Evolutionary conservation across 345 rosid genomes (phyloP).

Genomic region (Dovyalis caffra): DNA sequence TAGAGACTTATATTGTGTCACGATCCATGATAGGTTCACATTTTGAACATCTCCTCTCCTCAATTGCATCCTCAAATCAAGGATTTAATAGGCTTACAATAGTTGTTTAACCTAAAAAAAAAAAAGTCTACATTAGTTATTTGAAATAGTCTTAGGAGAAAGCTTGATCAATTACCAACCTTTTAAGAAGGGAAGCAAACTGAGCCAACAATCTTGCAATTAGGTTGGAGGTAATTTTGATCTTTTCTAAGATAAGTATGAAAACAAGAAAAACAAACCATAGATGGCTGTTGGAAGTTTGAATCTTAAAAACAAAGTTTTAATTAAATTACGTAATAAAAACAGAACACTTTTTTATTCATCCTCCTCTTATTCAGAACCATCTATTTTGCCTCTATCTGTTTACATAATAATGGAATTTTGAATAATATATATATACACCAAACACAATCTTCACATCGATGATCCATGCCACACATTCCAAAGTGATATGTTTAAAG

Average conservation of each 20-base stretch:
- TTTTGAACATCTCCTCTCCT: background rate
- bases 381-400: background rate
- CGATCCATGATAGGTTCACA: background rate
- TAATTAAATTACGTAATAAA: background rate
- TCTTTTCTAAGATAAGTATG: slow-evolving; percentile 37
- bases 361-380: background rate
- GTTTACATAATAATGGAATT: background rate
- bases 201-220: slow-evolving; percentile 33
- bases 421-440: background rate
- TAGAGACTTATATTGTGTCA: background rate
- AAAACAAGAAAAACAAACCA: background rate
- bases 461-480: background rate
- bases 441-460: background rate
- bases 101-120: background rate
- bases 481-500: background rate
- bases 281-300: slow-evolving; percentile 14
- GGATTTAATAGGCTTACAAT: slow-evolving; percentile 7
- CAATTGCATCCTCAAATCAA: slow-evolving; percentile 14
- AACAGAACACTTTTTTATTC: background rate
- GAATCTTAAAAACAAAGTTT: slow-evolving; percentile 24
- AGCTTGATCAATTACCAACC: slow-evolving; percentile 19
- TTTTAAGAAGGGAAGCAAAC: background rate
- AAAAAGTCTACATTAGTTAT: slow-evolving; percentile 4
- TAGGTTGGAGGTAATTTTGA: slow-evolving; percentile 35
- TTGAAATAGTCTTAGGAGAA: slow-evolving; percentile 29